Conservation (phyloP, 371 early-diverging fungal genomes). For the Parasitella parasitica region DNA sequence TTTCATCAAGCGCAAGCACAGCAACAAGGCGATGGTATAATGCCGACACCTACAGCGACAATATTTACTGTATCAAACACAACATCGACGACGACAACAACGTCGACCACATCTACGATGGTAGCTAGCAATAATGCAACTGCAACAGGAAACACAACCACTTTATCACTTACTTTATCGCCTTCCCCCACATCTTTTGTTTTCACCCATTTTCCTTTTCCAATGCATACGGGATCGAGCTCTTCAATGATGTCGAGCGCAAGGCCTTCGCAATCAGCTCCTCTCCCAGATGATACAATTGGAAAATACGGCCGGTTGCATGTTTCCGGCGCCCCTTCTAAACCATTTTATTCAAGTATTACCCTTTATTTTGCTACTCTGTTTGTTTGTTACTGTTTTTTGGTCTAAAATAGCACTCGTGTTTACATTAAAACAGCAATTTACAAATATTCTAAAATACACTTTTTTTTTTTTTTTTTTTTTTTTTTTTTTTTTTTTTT, state of each 20-base stretch:
- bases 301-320: constrained; percentile 45
- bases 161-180: constrained; percentile 1
- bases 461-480: neutral
- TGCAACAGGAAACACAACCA: neutral
- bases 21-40: constrained; percentile 10
- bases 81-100: constrained; percentile 1
- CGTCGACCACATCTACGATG: neutral
- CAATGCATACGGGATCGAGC: constrained; percentile 23
- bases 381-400: neutral
- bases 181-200: constrained; percentile 36
- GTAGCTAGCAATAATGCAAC: constrained; percentile 1
- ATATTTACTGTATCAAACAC: neutral
- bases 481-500: neutral
- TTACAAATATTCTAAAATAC: neutral
- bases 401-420: too few relatives aligned
- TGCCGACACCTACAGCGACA: constrained; percentile 4
- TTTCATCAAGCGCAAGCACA: neutral
- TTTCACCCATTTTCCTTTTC: constrained; percentile 34
- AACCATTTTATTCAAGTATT: neutral
- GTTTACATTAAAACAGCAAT: neutral
- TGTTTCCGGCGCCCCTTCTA: constrained; percentile 23
- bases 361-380: neutral
- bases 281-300: constrained; percentile 45
- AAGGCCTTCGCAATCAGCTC: constrained; percentile 40
- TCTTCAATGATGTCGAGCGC: constrained; percentile 28